Conservation (phyloP, 2,329 filamentous ascomycete species). For the Colletotrichum paranaense region DNA sequence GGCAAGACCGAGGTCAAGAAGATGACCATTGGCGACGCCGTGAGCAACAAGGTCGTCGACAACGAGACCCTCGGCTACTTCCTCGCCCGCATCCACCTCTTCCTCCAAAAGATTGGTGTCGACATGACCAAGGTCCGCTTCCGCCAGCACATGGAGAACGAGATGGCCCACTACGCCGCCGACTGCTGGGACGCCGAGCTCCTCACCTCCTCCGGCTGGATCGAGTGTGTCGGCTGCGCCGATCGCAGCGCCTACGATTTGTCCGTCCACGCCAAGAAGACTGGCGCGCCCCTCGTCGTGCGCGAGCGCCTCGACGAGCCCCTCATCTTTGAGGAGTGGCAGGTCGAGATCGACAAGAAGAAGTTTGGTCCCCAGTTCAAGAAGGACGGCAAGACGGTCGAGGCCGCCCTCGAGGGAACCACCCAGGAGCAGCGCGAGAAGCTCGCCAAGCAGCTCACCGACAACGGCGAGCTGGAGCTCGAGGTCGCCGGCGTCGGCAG, state of each 20-base stretch:
- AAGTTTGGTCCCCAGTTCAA: slow-evolving; percentile 96
- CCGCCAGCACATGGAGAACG: slow-evolving; percentile 90
- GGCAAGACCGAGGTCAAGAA: slow-evolving; percentile 82
- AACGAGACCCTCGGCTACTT: slow-evolving; percentile 99
- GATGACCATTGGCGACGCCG: slow-evolving; percentile 86
- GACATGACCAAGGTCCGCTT: slow-evolving; percentile 92
- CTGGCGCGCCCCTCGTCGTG: slow-evolving; percentile 86
- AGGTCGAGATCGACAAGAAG: slow-evolving; percentile 91
- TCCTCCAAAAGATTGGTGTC: slow-evolving; percentile 88
- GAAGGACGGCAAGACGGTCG: slow-evolving; percentile 89
- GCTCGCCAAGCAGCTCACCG: slow-evolving; percentile 78
- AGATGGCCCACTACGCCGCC: slow-evolving; percentile 88
- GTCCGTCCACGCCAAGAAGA: slow-evolving; percentile 92
- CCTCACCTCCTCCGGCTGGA: slow-evolving; percentile 92
- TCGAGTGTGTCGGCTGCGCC: slow-evolving; percentile 97
- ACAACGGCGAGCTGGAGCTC: slow-evolving; percentile 80
- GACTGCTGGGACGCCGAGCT: slow-evolving; percentile 99
- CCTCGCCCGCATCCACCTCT: slow-evolving; percentile 90
- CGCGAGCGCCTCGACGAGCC: slow-evolving; percentile 85
- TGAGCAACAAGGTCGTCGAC: slow-evolving; percentile 84
- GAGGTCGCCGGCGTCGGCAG: slow-evolving; percentile 75
- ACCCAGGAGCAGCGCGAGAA: slow-evolving; percentile 85
- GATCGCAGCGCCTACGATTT: slow-evolving; percentile 96
- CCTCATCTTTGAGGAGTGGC: slow-evolving; percentile 85
- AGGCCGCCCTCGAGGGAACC: slow-evolving; percentile 80